Percentiles rank a stretch among this genome's conserved stretches.
phyloP scores from a whole-genome alignment of 176 grass and related monocot genomes.

The Carex cristatella region DNA sequence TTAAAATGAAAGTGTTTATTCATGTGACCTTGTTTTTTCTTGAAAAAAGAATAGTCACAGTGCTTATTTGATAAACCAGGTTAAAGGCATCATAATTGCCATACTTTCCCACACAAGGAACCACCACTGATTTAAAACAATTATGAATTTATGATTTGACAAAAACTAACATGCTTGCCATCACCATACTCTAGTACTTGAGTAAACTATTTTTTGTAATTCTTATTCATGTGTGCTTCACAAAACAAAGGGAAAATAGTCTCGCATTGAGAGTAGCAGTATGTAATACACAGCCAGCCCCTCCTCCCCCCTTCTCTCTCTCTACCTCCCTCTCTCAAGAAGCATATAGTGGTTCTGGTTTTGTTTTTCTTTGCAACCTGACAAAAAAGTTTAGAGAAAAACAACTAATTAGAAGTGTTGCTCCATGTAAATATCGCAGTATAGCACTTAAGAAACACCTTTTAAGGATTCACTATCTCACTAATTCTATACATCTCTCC shows the following conservation, averaged over 20 bases:
- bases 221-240: not conserved
- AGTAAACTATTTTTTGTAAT: not conserved
- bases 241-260: not conserved
- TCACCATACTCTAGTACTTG: not conserved
- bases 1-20: not conserved
- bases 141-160: not conserved
- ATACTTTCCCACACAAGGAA: not conserved
- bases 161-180: not conserved
- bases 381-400: slow-evolving; percentile 14
- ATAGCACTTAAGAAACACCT: not conserved
- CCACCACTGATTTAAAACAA: not conserved
- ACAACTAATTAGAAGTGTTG: not conserved
- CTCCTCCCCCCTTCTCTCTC: not conserved
- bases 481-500: not conserved
- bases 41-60: not conserved
- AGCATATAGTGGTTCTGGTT: slow-evolving; percentile 53
- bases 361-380: slow-evolving; percentile 66
- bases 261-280: not conserved
- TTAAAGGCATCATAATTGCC: not conserved
- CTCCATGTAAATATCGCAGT: not conserved
- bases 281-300: not conserved
- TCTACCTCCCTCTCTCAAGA: slow-evolving; percentile 13
- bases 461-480: not conserved
- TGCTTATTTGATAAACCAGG: not conserved
- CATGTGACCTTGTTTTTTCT: no score